Percentiles rank a stretch among this genome's conserved stretches.
Conservation (phyloP, 306 rosid genomes). For the Lithocarpus polystachyus region DNA sequence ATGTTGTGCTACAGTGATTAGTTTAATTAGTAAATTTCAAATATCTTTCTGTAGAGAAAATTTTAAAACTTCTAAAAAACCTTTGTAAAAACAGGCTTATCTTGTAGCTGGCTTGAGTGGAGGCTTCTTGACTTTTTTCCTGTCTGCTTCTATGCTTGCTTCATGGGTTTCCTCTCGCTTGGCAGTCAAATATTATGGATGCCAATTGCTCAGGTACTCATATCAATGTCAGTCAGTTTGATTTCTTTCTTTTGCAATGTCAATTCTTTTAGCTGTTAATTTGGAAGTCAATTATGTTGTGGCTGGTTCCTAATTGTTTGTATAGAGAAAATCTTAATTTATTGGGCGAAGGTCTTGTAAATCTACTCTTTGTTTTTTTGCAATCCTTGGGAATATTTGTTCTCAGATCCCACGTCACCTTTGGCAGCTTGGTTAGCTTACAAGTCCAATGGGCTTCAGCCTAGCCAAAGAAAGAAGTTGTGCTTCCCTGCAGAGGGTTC, state of each 20-base stretch:
- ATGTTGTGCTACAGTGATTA: slow-evolving; percentile 23
- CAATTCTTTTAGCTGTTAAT: not conserved
- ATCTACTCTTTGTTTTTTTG: not conserved
- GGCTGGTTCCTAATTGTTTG: not conserved
- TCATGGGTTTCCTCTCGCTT: slow-evolving; percentile 70
- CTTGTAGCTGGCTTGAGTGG: slow-evolving; percentile 83
- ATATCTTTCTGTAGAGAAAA: slow-evolving; percentile 7
- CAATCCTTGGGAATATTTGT: not conserved
- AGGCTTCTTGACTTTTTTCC: slow-evolving; percentile 76
- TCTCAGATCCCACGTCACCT: not conserved
- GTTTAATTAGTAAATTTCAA: not conserved
- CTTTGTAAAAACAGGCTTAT: slow-evolving; percentile 73
- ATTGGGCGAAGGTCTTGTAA: not conserved
- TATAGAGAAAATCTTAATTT: not conserved
- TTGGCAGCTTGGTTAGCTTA: not conserved
- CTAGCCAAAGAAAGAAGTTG: not conserved
- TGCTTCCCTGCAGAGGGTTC: not conserved
- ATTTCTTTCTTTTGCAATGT: slow-evolving; percentile 2
- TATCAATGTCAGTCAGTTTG: slow-evolving; percentile 18
- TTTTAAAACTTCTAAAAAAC: slow-evolving; percentile 35
- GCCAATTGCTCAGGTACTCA: slow-evolving; percentile 63
- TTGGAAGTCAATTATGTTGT: not conserved
- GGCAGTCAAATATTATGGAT: slow-evolving; percentile 61
- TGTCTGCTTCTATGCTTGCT: slow-evolving; percentile 67
- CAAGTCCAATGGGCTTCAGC: not conserved